These are phyloP conservation scores for Prinsepia uniflora DNA, from an alignment of 306 rosid species.

Conservation along the genomic window DNA sequence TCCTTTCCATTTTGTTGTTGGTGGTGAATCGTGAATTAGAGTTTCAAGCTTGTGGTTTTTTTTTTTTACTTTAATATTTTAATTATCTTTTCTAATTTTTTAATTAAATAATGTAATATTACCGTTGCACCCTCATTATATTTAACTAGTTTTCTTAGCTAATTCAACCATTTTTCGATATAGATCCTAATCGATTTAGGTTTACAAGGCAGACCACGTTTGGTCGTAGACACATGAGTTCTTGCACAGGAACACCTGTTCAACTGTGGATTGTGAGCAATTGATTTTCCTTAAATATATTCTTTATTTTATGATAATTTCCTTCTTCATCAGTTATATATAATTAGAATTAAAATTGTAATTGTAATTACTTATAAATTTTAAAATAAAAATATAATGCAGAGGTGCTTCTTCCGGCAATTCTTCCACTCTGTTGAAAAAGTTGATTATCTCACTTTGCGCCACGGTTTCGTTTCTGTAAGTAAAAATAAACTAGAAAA, in stretches of 20 bases:
- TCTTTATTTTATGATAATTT: background rate
- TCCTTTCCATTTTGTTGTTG: too few species aligned
- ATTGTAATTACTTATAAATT: background rate
- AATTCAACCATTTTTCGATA: background rate
- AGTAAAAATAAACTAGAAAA: background rate
- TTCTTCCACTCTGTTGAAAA: slow-evolving; percentile 55
- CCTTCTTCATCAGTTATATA: background rate
- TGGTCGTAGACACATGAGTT: slow-evolving; percentile 46
- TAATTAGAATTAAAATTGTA: background rate
- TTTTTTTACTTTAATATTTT: too few species aligned
- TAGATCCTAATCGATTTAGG: slow-evolving; percentile 62
- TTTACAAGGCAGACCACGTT: slow-evolving; percentile 53
- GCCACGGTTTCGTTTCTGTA: slow-evolving; percentile 58
- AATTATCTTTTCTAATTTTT: too few species aligned
- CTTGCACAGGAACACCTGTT: slow-evolving; percentile 29
- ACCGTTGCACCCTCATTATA: too few species aligned
- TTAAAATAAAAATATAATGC: background rate
- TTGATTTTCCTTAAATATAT: background rate
- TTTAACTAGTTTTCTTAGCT: too few species aligned
- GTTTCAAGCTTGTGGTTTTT: too few species aligned
- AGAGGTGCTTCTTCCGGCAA: slow-evolving; percentile 64
- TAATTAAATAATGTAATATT: too few species aligned
- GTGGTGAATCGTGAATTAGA: too few species aligned
- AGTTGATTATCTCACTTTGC: slow-evolving; percentile 56
- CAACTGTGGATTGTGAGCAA: slow-evolving; percentile 47